Base-by-base conservation (phyloP, 1,284 basidiomycete genomes). In the Mycena sp. region DNA sequence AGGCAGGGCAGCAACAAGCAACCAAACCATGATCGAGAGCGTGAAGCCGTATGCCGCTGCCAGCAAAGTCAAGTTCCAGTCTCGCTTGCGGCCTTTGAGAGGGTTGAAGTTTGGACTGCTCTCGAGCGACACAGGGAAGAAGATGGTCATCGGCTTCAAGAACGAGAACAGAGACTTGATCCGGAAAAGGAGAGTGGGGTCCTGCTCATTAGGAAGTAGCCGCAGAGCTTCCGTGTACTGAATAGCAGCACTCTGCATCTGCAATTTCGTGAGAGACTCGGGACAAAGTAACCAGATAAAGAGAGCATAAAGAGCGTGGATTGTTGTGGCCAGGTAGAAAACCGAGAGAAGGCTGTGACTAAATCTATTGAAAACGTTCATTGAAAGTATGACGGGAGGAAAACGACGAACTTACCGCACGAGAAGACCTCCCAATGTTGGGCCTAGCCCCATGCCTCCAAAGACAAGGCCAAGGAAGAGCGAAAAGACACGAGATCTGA, bases 31-130 rank as follows among this genome's bases (percentile, higher is more conserved):
- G 19, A 53, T 40, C 41, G 60, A 25, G 41, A 57, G 41, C 49
- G 54, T 58, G 10, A 57, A 4, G 17, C 48, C 63, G n/a, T 49
- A 44, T 6, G 30, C 29, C 21, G 44, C 4, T 19, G 25, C 44
- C n/a, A 65, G 11, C 14, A 65, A 28, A 28, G 44, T 23, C 11
- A 65, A 28, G 44, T 61, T 65, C 63, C 63, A 61, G 5, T 60
- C 58, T 17, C 53, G 44, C 45, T 11, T 63, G 6, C n/a, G 41
- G 25, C 37, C 43, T 2, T 29, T 44, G 17, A 23, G 12, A 30
- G 21, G 16, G 29, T 44, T 43, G 48, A 16, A 26, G 28, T 28
- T 35, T 6, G 32, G 35, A 29, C 28, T 26, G 14, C 49, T 51
- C n/a, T 49, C 41, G 9, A 35, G 9, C 14, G 32, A 14, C 7